A percentile compares a stretch with the other conserved stretches of the same genome.
Conservation (phyloP, 179 eudicot species). For the Heliamphora pulchella region DNA sequence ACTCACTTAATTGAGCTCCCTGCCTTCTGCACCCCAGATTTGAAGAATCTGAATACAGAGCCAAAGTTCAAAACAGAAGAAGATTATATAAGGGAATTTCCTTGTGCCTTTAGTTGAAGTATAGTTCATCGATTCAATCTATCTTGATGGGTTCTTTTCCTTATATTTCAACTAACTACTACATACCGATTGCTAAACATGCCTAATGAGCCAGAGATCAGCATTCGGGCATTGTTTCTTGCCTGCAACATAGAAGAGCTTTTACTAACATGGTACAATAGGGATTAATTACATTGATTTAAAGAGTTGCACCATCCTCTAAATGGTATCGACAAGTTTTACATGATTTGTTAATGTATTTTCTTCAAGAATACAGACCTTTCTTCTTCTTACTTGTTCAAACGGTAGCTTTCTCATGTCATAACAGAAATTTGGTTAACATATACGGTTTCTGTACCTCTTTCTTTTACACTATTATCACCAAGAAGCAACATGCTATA, state of each 20-base stretch:
- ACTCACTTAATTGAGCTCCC: constrained; percentile 66
- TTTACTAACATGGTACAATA: background rate
- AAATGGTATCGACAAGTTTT: background rate
- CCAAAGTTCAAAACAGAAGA: constrained; percentile 3
- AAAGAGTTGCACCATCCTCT: background rate
- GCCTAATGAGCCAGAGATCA: constrained; percentile 79
- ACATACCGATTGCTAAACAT: constrained; percentile 77
- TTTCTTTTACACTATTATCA: background rate
- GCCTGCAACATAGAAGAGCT: constrained; percentile 39
- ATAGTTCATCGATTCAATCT: too few relatives aligned
- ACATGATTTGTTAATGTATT: background rate
- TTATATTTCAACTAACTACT: background rate
- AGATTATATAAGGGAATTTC: background rate
- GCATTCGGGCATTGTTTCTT: constrained; percentile 82
- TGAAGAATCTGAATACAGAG: constrained; percentile 48
- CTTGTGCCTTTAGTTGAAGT: too few relatives aligned
- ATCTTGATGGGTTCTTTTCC: too few relatives aligned
- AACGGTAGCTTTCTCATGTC: constrained; percentile 1
- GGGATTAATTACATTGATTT: background rate
- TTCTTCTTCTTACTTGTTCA: background rate
- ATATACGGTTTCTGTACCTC: background rate
- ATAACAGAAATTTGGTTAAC: background rate
- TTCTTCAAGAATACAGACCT: background rate
- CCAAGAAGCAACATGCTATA: too few relatives aligned
- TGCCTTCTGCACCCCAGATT: constrained; percentile 73